A percentile compares a stretch with the other conserved stretches of the same genome.
phyloP scores from a whole-genome alignment of 805 yeast species.

The Saccharomycopsis babjevae region DNA sequence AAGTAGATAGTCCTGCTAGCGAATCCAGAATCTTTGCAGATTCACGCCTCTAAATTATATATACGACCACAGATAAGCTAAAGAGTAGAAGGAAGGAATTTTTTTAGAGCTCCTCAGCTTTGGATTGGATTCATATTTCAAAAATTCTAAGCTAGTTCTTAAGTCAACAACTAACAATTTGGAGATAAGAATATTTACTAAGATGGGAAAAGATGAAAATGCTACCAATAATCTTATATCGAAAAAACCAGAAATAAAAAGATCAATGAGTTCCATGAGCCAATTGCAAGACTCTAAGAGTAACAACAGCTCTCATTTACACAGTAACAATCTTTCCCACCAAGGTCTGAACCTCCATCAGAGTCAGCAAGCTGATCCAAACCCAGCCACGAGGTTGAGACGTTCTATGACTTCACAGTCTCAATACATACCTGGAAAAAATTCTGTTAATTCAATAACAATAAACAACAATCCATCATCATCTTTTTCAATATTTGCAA shows the following conservation, averaged over 20 bases:
- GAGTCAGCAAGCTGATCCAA: not conserved
- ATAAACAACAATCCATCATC: not conserved
- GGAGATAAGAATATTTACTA: not conserved
- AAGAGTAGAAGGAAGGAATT: no score
- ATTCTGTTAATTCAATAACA: not conserved
- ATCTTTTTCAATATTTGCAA: not conserved
- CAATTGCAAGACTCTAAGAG: not conserved
- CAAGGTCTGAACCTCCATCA: not conserved
- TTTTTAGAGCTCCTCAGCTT: no score
- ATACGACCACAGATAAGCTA: no score
- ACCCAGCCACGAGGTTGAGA: not conserved
- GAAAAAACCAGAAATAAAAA: not conserved
- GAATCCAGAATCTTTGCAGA: no score
- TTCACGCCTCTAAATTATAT: no score
- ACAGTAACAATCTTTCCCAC: no score
- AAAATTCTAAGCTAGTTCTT: no score
- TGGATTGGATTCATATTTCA: no score
- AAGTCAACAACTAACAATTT: no score
- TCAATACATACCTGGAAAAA: not conserved
- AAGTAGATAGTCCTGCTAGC: no score
- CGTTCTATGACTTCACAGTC: not conserved
- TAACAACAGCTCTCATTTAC: not conserved
- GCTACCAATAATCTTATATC: not conserved
- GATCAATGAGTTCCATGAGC: not conserved
- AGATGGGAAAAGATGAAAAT: not conserved